Evolutionary conservation across 2,329 filamentous ascomycete genomes (phyloP).

Genomic region (Pezicula radicicola): DNA sequence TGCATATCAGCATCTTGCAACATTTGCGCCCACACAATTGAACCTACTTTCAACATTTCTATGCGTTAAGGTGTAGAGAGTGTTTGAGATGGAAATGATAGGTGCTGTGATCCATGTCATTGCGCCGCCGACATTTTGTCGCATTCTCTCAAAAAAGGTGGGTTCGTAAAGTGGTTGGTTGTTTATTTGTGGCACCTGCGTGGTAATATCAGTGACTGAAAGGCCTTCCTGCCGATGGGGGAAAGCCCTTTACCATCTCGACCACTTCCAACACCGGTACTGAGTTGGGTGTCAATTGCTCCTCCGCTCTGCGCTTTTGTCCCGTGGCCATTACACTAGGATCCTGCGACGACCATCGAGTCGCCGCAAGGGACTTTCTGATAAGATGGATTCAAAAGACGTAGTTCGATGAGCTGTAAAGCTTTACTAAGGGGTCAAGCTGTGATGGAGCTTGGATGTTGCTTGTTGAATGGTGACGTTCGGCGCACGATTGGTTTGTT

Average conservation of each 20-base stretch:
- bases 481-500: not conserved
- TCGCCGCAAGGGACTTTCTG: not conserved
- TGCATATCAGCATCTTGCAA: constrained; percentile 6
- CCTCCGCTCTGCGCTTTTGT: constrained; percentile 20
- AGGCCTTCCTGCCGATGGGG: not conserved
- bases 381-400: not conserved
- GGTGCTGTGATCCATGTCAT: not conserved
- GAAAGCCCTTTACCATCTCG: not conserved
- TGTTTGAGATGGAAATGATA: too few relatives aligned
- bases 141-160: not conserved
- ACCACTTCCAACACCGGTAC: constrained; percentile 10
- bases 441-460: not conserved
- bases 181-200: not conserved
- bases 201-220: not conserved
- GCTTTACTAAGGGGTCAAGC: too few relatives aligned
- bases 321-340: constrained; percentile 13
- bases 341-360: constrained; percentile 7
- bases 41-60: too few relatives aligned
- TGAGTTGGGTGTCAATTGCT: constrained; percentile 16
- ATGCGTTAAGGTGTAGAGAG: not conserved
- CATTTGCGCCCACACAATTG: too few relatives aligned
- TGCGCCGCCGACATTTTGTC: not conserved
- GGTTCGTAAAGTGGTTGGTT: not conserved
- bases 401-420: not conserved
- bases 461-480: not conserved